Evolutionary conservation across 345 rosid genomes (phyloP), one percentile per base, ranked within the genome.

Genomic region (Kandelia obovata): DNA sequence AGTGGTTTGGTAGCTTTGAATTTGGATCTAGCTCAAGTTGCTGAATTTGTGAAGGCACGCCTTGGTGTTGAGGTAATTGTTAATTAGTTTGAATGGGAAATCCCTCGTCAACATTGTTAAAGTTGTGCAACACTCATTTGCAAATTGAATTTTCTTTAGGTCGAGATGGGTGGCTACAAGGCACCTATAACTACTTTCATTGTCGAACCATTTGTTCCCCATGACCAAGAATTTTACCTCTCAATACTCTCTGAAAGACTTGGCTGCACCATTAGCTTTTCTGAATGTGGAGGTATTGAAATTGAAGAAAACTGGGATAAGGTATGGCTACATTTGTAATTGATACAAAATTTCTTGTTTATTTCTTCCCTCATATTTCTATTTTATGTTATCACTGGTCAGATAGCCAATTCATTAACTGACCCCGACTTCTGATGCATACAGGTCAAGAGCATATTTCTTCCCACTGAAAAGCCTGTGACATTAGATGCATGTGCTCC

Each of bases 291-390:
- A 2, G 99, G 99, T 8, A 90, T 92, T 79, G 99, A 95, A 47
- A 92, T 95, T 64, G 99, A 95, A 88, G 99, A 90, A 81, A 95
- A 95, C 64, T 95, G 96, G 99, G 96, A 90, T 82, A 92, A 95
- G 87, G 99, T 92, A 73, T 56, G 26, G 9, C 20, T 46, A 26
- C 58, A 34, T 15, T 16, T 47, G 7, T 30, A 16, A 16, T n/a
- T 68, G 2, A 23, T 51, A 23, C 19, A 25, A 9, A 27, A 8
- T 4, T 52, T 57, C 9, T 25, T 59, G 66, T 3, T 39, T 60
- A 34, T 1, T 46, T 71, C 49, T 46, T 49, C 32, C 57, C 47
- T 47, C 52, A 15, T 73, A 58, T 20, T 64, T 64, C 47, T 30
- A 7, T 77, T 43, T 27, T 27, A 66, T 47, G 23, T 61, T 10